Conservation (phyloP, 495 filamentous ascomycete genomes). For the Hypoxylon perforatum region DNA sequence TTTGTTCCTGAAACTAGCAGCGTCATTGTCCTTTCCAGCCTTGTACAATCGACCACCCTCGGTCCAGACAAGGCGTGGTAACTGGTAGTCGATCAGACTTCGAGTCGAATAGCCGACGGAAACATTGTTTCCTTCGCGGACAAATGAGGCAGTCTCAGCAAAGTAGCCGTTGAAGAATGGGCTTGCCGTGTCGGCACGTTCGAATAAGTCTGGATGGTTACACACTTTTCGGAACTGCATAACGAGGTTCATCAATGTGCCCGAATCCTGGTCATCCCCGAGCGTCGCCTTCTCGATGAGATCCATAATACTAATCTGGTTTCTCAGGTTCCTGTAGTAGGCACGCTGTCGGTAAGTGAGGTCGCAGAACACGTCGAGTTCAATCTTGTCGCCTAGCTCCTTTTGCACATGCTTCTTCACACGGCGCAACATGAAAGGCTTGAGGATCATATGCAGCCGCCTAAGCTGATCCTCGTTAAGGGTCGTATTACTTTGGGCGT, state of each 20-base stretch:
- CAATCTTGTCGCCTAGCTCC: slow-evolving; percentile 98
- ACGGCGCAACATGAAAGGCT: slow-evolving; percentile 98
- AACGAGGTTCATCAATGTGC: slow-evolving; percentile 97
- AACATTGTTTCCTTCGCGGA: slow-evolving; percentile 85
- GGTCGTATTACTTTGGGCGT: slow-evolving; percentile 98
- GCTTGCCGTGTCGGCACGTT: slow-evolving; percentile 90
- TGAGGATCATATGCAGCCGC: slow-evolving; percentile 97
- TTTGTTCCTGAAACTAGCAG: slow-evolving; percentile 79
- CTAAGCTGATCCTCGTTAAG: slow-evolving; percentile 97
- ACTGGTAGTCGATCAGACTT: slow-evolving; percentile 82
- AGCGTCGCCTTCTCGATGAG: slow-evolving; percentile 96
- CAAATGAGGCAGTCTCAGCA: slow-evolving; percentile 93
- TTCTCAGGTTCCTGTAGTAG: slow-evolving; percentile 87
- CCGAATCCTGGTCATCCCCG: slow-evolving; percentile 93
- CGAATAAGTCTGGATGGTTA: slow-evolving; percentile 97
- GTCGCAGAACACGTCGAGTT: slow-evolving; percentile 95
- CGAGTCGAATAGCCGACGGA: slow-evolving; percentile 88
- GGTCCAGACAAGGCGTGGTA: slow-evolving; percentile 82
- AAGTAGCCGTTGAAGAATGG: slow-evolving; percentile 85
- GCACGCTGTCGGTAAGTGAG: slow-evolving; percentile 97
- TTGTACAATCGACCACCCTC: slow-evolving; percentile 80
- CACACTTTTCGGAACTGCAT: slow-evolving; percentile 99
- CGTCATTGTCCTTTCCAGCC: slow-evolving; percentile 76
- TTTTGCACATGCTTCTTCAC: slow-evolving; percentile 99
- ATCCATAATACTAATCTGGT: slow-evolving; percentile 98